Evolutionary conservation across 306 rosid genomes (phyloP).

Genomic region (Cucumis cinereus): DNA sequence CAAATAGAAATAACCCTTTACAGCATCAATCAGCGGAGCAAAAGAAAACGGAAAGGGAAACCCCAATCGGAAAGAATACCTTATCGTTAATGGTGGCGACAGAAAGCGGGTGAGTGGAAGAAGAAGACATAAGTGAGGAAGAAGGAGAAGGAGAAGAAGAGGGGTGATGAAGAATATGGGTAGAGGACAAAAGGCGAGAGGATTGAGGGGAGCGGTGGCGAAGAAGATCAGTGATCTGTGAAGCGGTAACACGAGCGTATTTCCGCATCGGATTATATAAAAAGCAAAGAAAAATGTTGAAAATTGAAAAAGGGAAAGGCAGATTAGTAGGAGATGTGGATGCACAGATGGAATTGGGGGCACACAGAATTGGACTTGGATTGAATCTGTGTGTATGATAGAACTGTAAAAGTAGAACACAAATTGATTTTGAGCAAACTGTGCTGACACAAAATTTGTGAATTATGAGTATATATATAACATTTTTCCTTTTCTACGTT

Average conservation of each 20-base stretch:
- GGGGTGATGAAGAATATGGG: constrained; percentile 3
- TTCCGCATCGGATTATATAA: constrained; percentile 44
- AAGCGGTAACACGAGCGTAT: constrained; percentile 36
- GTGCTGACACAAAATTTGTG: neutral
- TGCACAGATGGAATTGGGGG: neutral
- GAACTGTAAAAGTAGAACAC: neutral
- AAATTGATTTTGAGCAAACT: neutral
- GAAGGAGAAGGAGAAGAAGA: constrained; percentile 23
- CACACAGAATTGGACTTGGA: neutral
- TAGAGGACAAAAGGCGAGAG: constrained; percentile 31
- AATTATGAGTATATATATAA: no score
- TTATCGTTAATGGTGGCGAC: constrained; percentile 60
- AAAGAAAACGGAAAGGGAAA: neutral
- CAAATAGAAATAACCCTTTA: neutral
- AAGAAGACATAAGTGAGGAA: constrained; percentile 25
- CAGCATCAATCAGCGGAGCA: neutral
- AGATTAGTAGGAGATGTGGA: neutral
- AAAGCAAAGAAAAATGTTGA: neutral
- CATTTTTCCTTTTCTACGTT: no score
- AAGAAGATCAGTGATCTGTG: constrained; percentile 10
- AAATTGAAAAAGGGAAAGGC: neutral
- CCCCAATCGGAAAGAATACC: constrained; percentile 17
- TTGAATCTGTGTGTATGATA: neutral
- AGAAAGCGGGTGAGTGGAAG: constrained; percentile 31
- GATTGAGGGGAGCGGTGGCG: constrained; percentile 25